phyloP scores from a whole-genome alignment of 1,284 basidiomycete genomes.

The Trichosporon sp. region DNA sequence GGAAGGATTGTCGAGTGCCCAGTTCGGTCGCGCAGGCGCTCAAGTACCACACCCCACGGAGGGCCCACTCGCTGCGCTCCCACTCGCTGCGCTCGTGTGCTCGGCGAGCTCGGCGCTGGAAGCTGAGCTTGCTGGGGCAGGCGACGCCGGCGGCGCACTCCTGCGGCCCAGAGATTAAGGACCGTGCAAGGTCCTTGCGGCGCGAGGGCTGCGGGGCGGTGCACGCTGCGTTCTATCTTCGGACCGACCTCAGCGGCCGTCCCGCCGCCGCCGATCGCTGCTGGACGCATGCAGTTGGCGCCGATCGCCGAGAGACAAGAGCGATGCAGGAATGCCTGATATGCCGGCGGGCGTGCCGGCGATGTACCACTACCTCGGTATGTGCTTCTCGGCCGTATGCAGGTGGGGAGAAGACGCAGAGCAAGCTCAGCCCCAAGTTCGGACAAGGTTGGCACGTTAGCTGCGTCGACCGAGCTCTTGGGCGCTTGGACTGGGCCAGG shows the following conservation, averaged over 20 bases:
- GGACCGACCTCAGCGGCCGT: neutral
- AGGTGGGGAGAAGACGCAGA: too few species aligned
- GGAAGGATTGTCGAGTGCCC: neutral
- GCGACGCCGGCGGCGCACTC: neutral
- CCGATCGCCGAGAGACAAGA: neutral
- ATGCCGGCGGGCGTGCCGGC: neutral
- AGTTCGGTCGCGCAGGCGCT: neutral
- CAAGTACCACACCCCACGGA: neutral
- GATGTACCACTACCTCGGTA: neutral
- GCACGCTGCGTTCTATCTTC: neutral
- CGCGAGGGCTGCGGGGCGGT: neutral
- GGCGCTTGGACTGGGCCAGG: neutral
- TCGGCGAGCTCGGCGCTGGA: neutral
- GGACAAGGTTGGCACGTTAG: neutral
- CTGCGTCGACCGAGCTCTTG: neutral
- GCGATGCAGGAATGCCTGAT: neutral
- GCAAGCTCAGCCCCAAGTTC: too few species aligned
- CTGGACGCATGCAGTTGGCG: neutral
- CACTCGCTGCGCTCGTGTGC: too few species aligned
- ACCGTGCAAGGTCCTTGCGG: neutral
- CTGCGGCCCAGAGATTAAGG: too few species aligned
- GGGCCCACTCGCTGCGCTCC: neutral
- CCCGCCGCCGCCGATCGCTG: too few species aligned
- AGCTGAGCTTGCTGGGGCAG: neutral
- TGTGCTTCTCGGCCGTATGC: too few species aligned